These are phyloP conservation scores for Claviceps sp. DNA, from an alignment of 2,329 filamentous ascomycete genomes.

Conservation along the genomic window DNA sequence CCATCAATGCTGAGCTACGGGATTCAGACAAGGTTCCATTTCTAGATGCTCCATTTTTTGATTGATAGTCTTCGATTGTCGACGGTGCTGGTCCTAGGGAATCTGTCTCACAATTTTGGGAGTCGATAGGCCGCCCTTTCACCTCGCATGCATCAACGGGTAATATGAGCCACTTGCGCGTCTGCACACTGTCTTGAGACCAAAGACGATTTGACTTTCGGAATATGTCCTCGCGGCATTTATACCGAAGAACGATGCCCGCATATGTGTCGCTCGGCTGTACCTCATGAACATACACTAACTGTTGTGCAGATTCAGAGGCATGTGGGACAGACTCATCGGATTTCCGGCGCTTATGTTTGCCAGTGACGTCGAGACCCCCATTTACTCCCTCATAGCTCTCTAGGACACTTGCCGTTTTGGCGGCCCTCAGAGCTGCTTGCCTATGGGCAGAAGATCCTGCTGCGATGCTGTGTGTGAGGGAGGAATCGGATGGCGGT, in stretches of 20 bases:
- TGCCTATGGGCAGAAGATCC: slow-evolving; percentile 42
- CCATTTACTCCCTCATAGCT: slow-evolving; percentile 48
- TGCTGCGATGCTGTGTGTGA: slow-evolving; percentile 35
- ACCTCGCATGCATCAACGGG: slow-evolving; percentile 83
- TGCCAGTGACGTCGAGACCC: slow-evolving; percentile 39
- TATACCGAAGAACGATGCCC: slow-evolving; percentile 80
- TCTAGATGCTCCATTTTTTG: slow-evolving; percentile 15
- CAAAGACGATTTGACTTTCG: slow-evolving; percentile 85
- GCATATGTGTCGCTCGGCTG: slow-evolving; percentile 75
- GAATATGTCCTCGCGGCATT: slow-evolving; percentile 71
- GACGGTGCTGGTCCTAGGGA: slow-evolving; percentile 36
- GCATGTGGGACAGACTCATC: slow-evolving; percentile 43
- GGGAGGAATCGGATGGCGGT: slow-evolving; percentile 26
- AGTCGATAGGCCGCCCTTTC: slow-evolving; percentile 58
- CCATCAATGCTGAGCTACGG: slow-evolving; percentile 16
- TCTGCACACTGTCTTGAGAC: slow-evolving; percentile 84
- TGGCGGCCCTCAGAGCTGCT: slow-evolving; percentile 39
- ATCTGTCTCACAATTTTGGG: slow-evolving; percentile 34
- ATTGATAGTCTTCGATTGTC: slow-evolving; percentile 13
- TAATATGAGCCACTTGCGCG: slow-evolving; percentile 65
- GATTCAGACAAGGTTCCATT: slow-evolving; percentile 28
- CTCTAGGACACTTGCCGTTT: slow-evolving; percentile 46
- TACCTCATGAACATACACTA: slow-evolving; percentile 86
- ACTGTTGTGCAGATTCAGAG: slow-evolving; percentile 55
- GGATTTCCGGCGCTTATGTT: slow-evolving; percentile 54